Conservation (phyloP, 192 early-diverging fungal species). For the Chytriomyces confervae region DNA sequence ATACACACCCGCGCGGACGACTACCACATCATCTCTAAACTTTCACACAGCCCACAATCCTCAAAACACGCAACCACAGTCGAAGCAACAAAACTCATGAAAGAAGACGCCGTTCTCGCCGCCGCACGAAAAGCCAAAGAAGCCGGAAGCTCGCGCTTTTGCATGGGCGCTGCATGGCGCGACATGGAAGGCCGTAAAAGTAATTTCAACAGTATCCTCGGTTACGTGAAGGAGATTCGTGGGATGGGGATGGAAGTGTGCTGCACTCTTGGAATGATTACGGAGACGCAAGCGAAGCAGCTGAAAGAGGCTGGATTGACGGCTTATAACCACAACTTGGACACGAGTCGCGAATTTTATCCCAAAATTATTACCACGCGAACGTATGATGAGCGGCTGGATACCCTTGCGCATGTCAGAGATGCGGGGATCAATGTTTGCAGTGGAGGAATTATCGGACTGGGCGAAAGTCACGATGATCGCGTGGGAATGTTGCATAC, state of each 20-base stretch:
- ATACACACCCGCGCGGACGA: no score
- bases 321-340: constrained; percentile 87
- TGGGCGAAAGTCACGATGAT: constrained; percentile 75
- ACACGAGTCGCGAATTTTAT: constrained; percentile 80
- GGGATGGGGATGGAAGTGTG: constrained; percentile 89
- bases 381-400: constrained; percentile 77
- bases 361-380: constrained; percentile 84
- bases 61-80: constrained; percentile 73
- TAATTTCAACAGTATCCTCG: constrained; percentile 81
- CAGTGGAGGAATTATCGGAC: constrained; percentile 84
- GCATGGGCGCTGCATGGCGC: constrained; percentile 89
- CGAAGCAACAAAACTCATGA: constrained; percentile 74
- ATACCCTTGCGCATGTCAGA: constrained; percentile 74
- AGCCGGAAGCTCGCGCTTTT: constrained; percentile 80
- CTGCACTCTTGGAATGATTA: constrained; percentile 84
- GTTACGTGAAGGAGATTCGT: constrained; percentile 76
- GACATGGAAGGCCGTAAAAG: constrained; percentile 78
- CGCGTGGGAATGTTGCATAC: constrained; percentile 79
- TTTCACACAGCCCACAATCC: constrained; percentile 69
- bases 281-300: constrained; percentile 70
- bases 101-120: constrained; percentile 69
- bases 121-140: constrained; percentile 77
- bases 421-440: constrained; percentile 82
- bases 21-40: no score
- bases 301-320: constrained; percentile 84